Evolutionary conservation across 768 basidiomycete genomes (phyloP), one percentile per base, ranked within the genome.

Genomic region (Phallus indusiatus): DNA sequence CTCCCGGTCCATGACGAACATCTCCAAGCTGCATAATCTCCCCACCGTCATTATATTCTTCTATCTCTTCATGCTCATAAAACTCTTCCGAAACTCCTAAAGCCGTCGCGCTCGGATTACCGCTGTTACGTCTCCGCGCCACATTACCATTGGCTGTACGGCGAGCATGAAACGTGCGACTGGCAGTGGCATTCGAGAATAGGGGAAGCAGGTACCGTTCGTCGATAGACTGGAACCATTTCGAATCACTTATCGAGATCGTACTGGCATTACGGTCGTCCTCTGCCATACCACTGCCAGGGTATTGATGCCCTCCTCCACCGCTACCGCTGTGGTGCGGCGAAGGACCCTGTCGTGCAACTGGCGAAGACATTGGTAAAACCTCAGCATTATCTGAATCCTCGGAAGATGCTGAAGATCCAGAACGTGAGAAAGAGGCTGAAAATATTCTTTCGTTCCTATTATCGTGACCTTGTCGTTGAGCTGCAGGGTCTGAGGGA

Each of bases 181-280:
- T 90, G 17, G 91, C 91, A 0, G 91, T 92, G 16, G 89, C 90
- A 67, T 94, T 94, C 52, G 90, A 91, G 75, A 93, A 98, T 37
- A 97, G 75, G 20, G 94, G 94, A 2, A 98, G 72, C 18, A 99
- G 75, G 70, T 95, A 99, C 63, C 92, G 81, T 73, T 99, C 94
- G 72, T 99, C 95, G 42, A 99, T 73, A 50, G 86, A 79, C 65
- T 94, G 93, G 84, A 97, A 97, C 93, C 94, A 97, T 70, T 90
- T 90, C 14, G 50, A 51, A 34, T 51, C 50, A 28, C 28, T 28
- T 51, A 18, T 18, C 18, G 50, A 22, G 12, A 16, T 20, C 20
- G 50, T 20, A 34, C 50, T 51, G 21, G 50, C 28, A 18, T 34
- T 20, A 22, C 50, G 22, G 28, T 90, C 86, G 55, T 95, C 92